These are phyloP conservation scores for Calonectria fujianensis DNA, from an alignment of 2,329 filamentous ascomycete genomes.

Conservation along the genomic window DNA sequence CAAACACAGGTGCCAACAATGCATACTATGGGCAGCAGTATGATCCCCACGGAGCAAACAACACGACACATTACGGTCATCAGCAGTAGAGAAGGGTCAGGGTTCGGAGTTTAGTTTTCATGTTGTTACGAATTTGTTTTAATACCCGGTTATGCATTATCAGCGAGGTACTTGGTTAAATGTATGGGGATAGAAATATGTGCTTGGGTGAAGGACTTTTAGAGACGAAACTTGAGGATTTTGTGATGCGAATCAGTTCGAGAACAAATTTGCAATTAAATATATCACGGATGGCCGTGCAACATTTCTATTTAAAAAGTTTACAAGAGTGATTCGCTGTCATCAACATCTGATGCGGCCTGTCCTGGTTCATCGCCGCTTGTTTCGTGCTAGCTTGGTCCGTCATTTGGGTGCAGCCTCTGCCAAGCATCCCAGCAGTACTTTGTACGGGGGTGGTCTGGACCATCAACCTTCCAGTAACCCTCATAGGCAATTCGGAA, in stretches of 20 bases:
- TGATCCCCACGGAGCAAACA: neutral
- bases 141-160: constrained; percentile 23
- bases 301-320: neutral
- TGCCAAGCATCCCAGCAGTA: neutral
- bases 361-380: neutral
- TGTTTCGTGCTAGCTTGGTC: neutral
- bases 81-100: neutral
- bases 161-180: constrained; percentile 16
- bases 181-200: constrained; percentile 3
- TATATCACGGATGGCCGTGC: neutral
- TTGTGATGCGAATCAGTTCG: constrained; percentile 1
- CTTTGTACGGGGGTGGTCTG: neutral
- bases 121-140: constrained; percentile 10
- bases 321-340: neutral
- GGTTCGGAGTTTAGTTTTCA: constrained; percentile 9
- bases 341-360: neutral
- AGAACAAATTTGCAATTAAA: neutral
- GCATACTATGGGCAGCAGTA: constrained; percentile 13
- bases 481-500: neutral
- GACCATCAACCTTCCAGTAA: neutral
- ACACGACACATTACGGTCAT: neutral
- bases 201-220: neutral
- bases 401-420: neutral
- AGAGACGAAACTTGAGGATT: neutral
- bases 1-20: neutral